Evolutionary conservation across 1,139 yeast genomes (phyloP), one percentile per base, ranked within the genome.

Genomic region (Lodderomyces pseudojiufengensis): DNA sequence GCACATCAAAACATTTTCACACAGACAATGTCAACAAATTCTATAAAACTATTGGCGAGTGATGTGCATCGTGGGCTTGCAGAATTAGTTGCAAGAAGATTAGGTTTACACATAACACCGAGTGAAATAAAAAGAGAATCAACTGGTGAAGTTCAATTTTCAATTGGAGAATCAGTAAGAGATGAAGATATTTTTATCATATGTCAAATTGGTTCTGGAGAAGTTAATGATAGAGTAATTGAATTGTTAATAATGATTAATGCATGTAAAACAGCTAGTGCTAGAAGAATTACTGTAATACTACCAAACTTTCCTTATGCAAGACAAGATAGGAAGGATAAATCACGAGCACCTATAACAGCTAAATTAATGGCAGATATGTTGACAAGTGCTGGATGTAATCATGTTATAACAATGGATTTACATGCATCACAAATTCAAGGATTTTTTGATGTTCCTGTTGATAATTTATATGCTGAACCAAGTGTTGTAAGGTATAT

Each of bases 111-210:
- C 30, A 63, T 82, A 31, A 75, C 87, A 14, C 76, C 79, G 33
- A 73, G 84, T 32, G 84, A 80, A 45, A 77, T 81, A 33, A 79
- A 80, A 45, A 75, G 84, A 54, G 84, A 81, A 49, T 70, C 85
- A 5, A 83, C 84, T 44, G 80, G 81, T 32, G 88, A 82, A 58
- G 78, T 83, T 4, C 78, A 82, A 15, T 81, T 81, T 27, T 72
- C 84, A 11, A 80, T 84, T 38, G 97, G 97, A 29, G 90, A 80
- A 26, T 84, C 95, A 24, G 95, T 92, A 29, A 80, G 98, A 61
- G 97, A 92, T 56, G 96, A 92, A 57, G 97, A 92, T 55, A 95
- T 92, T 31, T 92, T 92, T 56, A 90, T 94, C 50, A 87, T 94
- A 47, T 79, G 73, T 36, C 97, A 94, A 61, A 83, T 94, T 37